Percentiles rank a stretch among this genome's conserved stretches.
Evolutionary conservation across 495 filamentous ascomycete genomes (phyloP).

Genomic region (Aspergillus incahuasiensis): DNA sequence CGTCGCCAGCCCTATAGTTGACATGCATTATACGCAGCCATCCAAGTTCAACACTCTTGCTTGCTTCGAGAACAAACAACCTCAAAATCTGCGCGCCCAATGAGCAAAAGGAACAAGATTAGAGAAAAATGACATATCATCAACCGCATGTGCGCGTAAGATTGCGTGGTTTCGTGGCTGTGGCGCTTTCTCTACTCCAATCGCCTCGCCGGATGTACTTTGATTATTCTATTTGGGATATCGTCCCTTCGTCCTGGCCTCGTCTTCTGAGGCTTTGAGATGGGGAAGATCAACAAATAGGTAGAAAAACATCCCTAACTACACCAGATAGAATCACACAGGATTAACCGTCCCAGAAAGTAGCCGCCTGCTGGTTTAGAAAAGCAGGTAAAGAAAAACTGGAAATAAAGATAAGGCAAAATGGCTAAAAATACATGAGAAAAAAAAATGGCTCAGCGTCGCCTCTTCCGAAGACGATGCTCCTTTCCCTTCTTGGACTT

Average conservation of each 20-base stretch:
- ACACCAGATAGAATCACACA: neutral
- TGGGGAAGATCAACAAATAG: neutral
- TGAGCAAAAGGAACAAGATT: neutral
- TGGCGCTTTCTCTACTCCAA: neutral
- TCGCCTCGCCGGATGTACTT: too few relatives aligned
- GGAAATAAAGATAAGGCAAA: conserved; percentile 4
- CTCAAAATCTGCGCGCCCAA: neutral
- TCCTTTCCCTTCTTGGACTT: conserved; percentile 72
- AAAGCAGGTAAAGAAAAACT: conserved; percentile 2
- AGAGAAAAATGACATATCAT: neutral
- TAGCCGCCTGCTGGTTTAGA: neutral
- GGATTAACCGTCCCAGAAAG: neutral
- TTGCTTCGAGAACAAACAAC: conserved; percentile 5
- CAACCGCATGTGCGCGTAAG: neutral
- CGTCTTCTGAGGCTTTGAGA: too few relatives aligned
- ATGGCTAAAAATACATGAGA: conserved; percentile 2
- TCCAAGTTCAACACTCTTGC: too few relatives aligned
- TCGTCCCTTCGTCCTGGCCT: neutral
- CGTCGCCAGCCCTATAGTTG: too few relatives aligned
- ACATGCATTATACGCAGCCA: neutral
- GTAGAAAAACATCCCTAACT: neutral
- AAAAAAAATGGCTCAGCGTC: conserved; percentile 24
- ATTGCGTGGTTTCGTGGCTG: neutral
- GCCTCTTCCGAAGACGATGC: conserved; percentile 42
- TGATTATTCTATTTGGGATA: too few relatives aligned